phyloP scores from a whole-genome alignment of 257 asterid species.

The Przewalskia tangutica region DNA sequence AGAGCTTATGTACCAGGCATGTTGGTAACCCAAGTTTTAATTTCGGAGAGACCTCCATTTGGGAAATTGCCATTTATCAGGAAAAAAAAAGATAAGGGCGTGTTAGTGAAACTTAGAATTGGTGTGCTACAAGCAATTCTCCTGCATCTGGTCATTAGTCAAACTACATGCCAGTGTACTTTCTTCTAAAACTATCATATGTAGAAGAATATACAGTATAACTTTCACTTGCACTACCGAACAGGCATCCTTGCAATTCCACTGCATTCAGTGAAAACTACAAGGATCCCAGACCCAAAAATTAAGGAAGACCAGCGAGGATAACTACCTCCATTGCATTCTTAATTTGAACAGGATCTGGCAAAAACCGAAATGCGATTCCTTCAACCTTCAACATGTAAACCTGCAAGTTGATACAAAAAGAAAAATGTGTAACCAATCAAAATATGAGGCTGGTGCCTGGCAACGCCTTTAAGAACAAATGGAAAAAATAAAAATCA shows the following conservation, averaged over 20 bases:
- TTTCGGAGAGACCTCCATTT: neutral
- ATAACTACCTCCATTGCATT: constrained; percentile 81
- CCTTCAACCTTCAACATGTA: constrained; percentile 98
- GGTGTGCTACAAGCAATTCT: neutral
- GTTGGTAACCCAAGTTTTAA: neutral
- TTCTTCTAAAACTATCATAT: neutral
- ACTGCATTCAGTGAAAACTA: neutral
- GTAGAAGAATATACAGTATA: neutral
- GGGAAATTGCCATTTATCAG: neutral
- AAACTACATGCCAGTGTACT: neutral
- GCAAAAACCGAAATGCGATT: constrained; percentile 86
- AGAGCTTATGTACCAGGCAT: neutral
- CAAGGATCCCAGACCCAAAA: neutral
- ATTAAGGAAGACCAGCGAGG: neutral
- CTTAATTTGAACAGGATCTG: constrained; percentile 86
- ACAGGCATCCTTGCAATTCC: neutral
- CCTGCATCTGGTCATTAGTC: neutral
- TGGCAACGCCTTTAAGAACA: neutral
- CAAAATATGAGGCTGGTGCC: neutral
- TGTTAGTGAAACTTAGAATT: neutral
- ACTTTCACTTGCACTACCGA: neutral
- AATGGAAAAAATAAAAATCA: neutral
- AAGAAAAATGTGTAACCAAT: neutral
- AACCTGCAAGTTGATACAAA: constrained; percentile 38
- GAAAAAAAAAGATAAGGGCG: neutral